Base-by-base conservation (phyloP, 2,329 filamentous ascomycete species). In the Neopestalotiopsis clavispora region DNA sequence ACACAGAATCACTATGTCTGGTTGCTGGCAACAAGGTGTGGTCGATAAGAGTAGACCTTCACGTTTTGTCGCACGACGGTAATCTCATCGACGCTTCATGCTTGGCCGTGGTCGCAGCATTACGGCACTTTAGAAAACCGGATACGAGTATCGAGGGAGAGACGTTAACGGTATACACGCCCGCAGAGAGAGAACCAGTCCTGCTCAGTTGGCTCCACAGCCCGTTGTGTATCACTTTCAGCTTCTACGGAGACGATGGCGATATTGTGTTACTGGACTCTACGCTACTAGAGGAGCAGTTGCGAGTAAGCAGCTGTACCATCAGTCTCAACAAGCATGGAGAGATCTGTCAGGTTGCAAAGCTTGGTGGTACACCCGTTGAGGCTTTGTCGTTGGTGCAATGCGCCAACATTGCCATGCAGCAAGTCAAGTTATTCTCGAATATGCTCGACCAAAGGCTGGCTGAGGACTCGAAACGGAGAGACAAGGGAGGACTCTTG, bases 1-100 rank as follows among this genome's bases (percentile, higher is more conserved):
- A 98, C 80, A 97, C 95, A 42, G 96, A 99, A 82, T 97, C 95
- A 4, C 87, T 99, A 59, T 99, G 96, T 80, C 93, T 99, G 28
- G 86, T 98, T 34, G 94, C 96, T 12, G 95, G 94, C 7, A 87
- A 92, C 70, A 97, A 97, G 80, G 96, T 93, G 84, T 99, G 96
- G 90, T 92, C 92, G 70, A 87, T 99, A 71, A 91, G 95, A 69
- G 95, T 94, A 23, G 95, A 98, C 79, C 89, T 98, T 28, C 96
- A 99, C 81, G 90, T 98, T 61, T 87, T 98, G 60, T 92, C 94
- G 65, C 94, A 95, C 78, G 95, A 98, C 78, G 96, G 96, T 66
- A 95, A 95, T 74, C 85, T 99, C 57, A 89, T 96, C 45, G 95
- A 98, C 80, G 91, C 92, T 2, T 89, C 93, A 28, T 98, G 95